Evolutionary conservation across 2,329 filamentous ascomycete genomes (phyloP), one percentile per base, ranked within the genome.

Genomic region (Phoma sp.): DNA sequence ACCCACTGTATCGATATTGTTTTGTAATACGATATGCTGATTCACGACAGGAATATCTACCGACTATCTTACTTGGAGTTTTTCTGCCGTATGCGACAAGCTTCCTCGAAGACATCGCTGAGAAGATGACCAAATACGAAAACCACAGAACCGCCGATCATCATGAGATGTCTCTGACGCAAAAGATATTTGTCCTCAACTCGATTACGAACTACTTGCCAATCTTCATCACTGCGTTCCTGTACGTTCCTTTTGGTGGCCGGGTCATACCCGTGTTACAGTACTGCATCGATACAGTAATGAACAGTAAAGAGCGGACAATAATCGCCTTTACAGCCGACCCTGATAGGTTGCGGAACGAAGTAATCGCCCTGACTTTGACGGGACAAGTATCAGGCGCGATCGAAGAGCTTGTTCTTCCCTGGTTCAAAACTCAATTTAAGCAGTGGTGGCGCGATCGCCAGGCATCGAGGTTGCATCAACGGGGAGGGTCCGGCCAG

Each of bases 191-290:
- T 29, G 67, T 74, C 7, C 57, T 74, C 6, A 72, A 72, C 57
- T 73, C 68, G 4, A 68, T 74, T n/a, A 71, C 71, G 4, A 71
- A 71, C 24, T 74, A 73, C 38, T 57, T 73, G 5, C 71, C 71
- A 1, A 73, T 72, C n/a, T 65, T 72, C n/a, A 64, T 73, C 8
- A 70, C 68, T 1, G 70, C 69, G 1, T 73, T 72, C 25, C 52
- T 72, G 12, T 73, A 73, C 45, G 68, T 73, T 12, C 70, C 70
- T 1, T 72, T 71, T 32, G 68, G 67, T 7, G 54, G 63, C 35
- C 51, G 44, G 0, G 55, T 72, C 8, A 62, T 74, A 24, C 69
- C 68, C 1, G 12, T 63, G 15, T 25, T 74, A 3, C 61, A 69
- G 27, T 48, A 46, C 45, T 52, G 62, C 27, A 61, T 71, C 47